Evolutionary conservation across 306 rosid species (phyloP).

Genomic region (Sphenostylis stenocarpa): DNA sequence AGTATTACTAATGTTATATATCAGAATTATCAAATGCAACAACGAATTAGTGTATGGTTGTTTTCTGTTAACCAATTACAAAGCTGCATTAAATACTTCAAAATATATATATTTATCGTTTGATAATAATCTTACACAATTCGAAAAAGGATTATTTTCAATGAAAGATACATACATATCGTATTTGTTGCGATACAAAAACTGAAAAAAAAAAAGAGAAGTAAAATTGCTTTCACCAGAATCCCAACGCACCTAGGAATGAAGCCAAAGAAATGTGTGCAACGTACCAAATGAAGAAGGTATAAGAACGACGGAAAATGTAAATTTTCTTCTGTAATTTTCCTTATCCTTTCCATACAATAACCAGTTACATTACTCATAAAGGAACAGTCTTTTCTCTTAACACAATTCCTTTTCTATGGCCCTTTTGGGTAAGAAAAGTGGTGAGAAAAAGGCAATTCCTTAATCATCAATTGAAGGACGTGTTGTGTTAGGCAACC

Average conservation of each 20-base stretch:
- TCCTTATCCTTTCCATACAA: background rate
- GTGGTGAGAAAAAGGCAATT: background rate
- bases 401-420: background rate
- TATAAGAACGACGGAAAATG: background rate
- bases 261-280: background rate
- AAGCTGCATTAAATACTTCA: no score
- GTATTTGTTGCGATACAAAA: no score
- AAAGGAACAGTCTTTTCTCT: background rate
- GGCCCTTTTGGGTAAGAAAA: conserved; percentile 15
- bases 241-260: background rate
- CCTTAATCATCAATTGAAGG: conserved; percentile 44
- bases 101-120: no score
- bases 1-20: no score
- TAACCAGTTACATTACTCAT: background rate
- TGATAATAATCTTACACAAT: no score
- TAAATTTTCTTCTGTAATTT: no score
- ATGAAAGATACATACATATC: no score
- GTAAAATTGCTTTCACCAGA: background rate
- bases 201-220: background rate
- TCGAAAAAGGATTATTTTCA: no score
- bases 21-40: no score
- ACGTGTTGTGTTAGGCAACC: conserved; percentile 65
- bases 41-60: no score
- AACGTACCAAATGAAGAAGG: background rate
- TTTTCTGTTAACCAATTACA: no score